Conservation (phyloP, 805 yeast genomes). For the Ogataea naganishii region DNA sequence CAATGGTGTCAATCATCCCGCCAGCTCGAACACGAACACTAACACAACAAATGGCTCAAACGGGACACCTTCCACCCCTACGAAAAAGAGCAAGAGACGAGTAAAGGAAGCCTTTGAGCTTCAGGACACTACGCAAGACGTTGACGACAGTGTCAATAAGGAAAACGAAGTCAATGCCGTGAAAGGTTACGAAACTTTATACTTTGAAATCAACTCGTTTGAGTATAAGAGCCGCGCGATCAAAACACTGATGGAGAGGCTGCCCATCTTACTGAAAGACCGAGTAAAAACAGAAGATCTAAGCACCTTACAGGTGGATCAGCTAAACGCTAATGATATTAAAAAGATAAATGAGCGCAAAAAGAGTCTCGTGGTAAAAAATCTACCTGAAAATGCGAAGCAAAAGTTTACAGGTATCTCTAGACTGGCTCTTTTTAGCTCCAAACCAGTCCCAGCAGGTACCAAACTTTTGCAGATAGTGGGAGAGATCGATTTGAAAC, state of each 20-base stretch:
- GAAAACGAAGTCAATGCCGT: conserved; percentile 34
- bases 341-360: neutral
- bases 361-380: conserved; percentile 30
- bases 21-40: no score
- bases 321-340: conserved; percentile 7
- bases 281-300: conserved; percentile 15
- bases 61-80: no score
- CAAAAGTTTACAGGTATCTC: conserved; percentile 62
- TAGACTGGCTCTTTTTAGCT: conserved; percentile 52
- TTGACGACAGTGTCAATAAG: conserved; percentile 30
- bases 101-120: no score
- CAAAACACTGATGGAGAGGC: conserved; percentile 16
- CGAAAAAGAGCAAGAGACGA: conserved; percentile 30
- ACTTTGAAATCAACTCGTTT: conserved; percentile 34
- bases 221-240: conserved; percentile 34
- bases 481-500: conserved; percentile 67
- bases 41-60: no score
- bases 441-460: conserved; percentile 31
- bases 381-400: conserved; percentile 49
- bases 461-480: conserved; percentile 50
- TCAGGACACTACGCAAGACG: no score
- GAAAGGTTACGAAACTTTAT: conserved; percentile 45
- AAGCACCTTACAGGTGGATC: conserved; percentile 16
- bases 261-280: conserved; percentile 16
- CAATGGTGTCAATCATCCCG: no score